phyloP scores from a whole-genome alignment of 139 green algal genomes.

The Tetradesmus lagerheimii region DNA sequence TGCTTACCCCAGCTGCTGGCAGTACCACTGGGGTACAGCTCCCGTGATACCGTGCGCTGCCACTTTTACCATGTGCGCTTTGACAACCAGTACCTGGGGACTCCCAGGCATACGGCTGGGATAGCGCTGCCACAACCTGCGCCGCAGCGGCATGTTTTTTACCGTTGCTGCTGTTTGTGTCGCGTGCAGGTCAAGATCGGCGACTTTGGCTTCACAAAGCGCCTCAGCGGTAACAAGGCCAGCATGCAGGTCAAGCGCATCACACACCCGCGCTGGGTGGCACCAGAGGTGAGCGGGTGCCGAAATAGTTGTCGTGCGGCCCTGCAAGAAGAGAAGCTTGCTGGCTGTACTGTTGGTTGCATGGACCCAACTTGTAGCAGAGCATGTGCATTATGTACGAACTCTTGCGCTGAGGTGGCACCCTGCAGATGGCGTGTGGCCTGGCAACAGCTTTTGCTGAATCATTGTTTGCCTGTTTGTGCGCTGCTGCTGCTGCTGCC shows the following conservation, averaged over 20 bases:
- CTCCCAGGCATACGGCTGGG: too few relatives aligned
- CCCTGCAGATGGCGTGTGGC: too few relatives aligned
- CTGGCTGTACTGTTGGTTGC: too few relatives aligned
- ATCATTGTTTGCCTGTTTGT: not conserved
- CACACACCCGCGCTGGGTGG: conserved; percentile 54
- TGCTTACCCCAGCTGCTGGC: not conserved
- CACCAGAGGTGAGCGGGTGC: conserved; percentile 46
- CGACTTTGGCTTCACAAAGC: conserved; percentile 44
- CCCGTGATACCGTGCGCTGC: too few relatives aligned
- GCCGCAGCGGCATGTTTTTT: not conserved
- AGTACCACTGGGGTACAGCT: too few relatives aligned
- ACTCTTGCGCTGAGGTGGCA: too few relatives aligned
- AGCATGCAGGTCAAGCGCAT: conserved; percentile 28
- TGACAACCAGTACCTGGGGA: too few relatives aligned
- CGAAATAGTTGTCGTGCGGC: not conserved
- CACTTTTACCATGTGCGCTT: too few relatives aligned
- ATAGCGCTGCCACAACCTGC: not conserved
- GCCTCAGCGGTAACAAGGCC: not conserved
- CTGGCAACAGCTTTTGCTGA: not conserved
- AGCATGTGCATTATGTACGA: too few relatives aligned
- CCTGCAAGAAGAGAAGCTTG: too few relatives aligned
- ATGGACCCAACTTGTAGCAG: too few relatives aligned
- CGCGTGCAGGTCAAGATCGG: conserved; percentile 36
- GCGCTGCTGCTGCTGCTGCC: not conserved
- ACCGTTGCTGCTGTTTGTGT: not conserved